These are phyloP conservation scores for Saksenaea vasiformis DNA, from an alignment of 371 early-diverging fungal genomes.

Conservation along the genomic window DNA sequence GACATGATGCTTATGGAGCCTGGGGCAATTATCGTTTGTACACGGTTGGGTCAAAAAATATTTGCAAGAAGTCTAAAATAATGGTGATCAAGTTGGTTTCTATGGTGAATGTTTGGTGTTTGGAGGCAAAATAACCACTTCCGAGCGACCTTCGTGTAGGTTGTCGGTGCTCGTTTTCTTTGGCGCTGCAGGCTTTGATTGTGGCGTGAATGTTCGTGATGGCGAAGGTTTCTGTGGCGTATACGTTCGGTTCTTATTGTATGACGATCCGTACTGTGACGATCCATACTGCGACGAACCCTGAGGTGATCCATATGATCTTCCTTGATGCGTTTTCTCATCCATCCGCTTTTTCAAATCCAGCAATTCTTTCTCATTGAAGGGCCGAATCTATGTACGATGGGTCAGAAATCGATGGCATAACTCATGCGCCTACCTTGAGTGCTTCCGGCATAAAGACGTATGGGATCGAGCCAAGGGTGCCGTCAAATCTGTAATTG, in stretches of 20 bases:
- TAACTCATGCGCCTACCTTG: constrained; percentile 29
- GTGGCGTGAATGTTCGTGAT: too few species aligned
- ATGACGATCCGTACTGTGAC: neutral
- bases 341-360: neutral
- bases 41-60: too few species aligned
- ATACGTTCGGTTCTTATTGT: neutral
- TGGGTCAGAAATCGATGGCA: neutral
- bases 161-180: too few species aligned
- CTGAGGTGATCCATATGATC: neutral
- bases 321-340: neutral
- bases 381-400: neutral
- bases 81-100: too few species aligned
- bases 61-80: too few species aligned
- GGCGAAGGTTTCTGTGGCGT: too few species aligned
- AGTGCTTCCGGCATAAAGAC: constrained; percentile 35
- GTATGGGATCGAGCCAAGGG: constrained; percentile 61
- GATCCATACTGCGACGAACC: neutral
- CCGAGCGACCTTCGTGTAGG: too few species aligned
- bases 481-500: constrained; percentile 68
- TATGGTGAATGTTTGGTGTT: too few species aligned
- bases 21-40: too few species aligned
- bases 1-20: too few species aligned
- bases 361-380: neutral
- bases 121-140: too few species aligned
- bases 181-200: too few species aligned